Evolutionary conservation across 306 rosid species (phyloP).

Genomic region (Ziziphus jujuba): DNA sequence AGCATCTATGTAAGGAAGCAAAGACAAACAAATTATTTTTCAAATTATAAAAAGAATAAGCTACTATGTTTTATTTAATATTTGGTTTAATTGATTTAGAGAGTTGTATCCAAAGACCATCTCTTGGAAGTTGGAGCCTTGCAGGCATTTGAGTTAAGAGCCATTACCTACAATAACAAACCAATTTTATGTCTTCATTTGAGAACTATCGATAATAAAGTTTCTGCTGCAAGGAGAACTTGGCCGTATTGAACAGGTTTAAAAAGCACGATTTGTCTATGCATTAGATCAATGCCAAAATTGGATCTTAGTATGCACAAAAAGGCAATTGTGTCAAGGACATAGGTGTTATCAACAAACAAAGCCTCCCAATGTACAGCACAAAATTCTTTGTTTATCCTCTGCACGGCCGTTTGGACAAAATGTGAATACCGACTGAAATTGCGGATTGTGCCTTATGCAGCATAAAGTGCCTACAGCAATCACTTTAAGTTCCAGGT

Average conservation of each 20-base stretch:
- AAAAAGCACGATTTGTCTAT: background rate
- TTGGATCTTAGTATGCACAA: too few species aligned
- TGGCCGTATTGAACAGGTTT: background rate
- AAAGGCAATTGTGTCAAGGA: background rate
- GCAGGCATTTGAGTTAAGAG: slow-evolving; percentile 3
- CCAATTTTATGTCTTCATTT: background rate
- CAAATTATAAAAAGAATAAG: background rate
- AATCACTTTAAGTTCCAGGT: too few species aligned
- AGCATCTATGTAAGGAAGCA: background rate
- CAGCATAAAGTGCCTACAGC: too few species aligned
- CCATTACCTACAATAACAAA: background rate
- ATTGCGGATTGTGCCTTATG: too few species aligned
- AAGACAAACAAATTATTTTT: background rate
- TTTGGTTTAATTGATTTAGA: background rate
- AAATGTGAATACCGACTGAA: too few species aligned
- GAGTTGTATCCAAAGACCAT: slow-evolving; percentile 10
- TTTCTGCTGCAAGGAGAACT: background rate
- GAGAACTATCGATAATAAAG: background rate
- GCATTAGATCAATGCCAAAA: too few species aligned
- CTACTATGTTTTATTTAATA: background rate
- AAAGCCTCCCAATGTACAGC: background rate
- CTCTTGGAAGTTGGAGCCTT: slow-evolving; percentile 2
- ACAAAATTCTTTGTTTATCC: too few species aligned
- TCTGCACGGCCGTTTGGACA: too few species aligned
- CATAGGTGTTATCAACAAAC: background rate